Evolutionary conservation across 495 filamentous ascomycete genomes (phyloP).

Genomic region (Trichoderma reesei): DNA sequence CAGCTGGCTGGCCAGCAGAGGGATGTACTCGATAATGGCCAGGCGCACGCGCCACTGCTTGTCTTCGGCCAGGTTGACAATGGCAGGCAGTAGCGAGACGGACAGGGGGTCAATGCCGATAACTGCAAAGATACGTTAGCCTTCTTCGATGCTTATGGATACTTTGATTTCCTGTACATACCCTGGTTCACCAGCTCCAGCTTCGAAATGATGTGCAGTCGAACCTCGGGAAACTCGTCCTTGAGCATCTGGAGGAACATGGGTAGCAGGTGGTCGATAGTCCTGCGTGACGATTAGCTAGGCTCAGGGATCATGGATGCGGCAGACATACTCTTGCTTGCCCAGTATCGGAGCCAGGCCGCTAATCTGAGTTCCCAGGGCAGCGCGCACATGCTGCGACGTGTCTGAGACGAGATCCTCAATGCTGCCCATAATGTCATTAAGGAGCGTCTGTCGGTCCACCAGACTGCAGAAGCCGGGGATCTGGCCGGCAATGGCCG

Average conservation of each 20-base stretch:
- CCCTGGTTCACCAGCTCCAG: slow-evolving; percentile 95
- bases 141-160: too few relatives aligned
- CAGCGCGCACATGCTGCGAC: slow-evolving; percentile 93
- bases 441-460: slow-evolving; percentile 76
- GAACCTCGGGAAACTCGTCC: slow-evolving; percentile 96
- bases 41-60: slow-evolving; percentile 99
- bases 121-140: slow-evolving; percentile 38
- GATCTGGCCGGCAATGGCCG: slow-evolving; percentile 94
- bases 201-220: slow-evolving; percentile 97
- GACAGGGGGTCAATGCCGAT: slow-evolving; percentile 97
- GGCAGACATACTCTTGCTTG: slow-evolving; percentile 77
- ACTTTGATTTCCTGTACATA: slow-evolving; percentile 23
- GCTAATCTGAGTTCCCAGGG: slow-evolving; percentile 93
- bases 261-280: slow-evolving; percentile 88
- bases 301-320: neutral
- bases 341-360: slow-evolving; percentile 93
- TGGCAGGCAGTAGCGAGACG: slow-evolving; percentile 93
- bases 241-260: slow-evolving; percentile 99
- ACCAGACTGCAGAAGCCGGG: slow-evolving; percentile 89
- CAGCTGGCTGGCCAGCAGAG: slow-evolving; percentile 86
- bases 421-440: slow-evolving; percentile 93
- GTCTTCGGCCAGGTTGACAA: slow-evolving; percentile 94
- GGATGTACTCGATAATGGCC: slow-evolving; percentile 98
- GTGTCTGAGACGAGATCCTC: slow-evolving; percentile 93
- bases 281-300: slow-evolving; percentile 42